Conservation (phyloP, 2,329 filamentous ascomycete species). For the Colletotrichum sp. region DNA sequence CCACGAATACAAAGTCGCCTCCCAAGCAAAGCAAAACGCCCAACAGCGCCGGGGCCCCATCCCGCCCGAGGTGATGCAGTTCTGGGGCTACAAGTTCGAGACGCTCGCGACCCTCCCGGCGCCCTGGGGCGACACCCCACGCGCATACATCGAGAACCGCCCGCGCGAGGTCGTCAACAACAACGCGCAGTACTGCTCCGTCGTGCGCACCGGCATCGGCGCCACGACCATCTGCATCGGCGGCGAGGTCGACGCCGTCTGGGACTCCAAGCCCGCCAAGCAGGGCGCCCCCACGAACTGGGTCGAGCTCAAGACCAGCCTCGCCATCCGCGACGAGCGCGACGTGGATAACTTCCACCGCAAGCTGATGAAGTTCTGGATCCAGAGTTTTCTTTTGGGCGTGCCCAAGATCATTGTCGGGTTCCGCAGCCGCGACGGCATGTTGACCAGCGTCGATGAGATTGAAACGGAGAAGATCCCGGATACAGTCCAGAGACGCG, state of each 20-base stretch:
- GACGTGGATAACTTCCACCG: slow-evolving; percentile 81
- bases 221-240: slow-evolving; percentile 77
- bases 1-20: slow-evolving; percentile 71
- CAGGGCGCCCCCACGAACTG: slow-evolving; percentile 78
- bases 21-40: slow-evolving; percentile 62
- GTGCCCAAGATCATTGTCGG: slow-evolving; percentile 93
- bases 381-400: slow-evolving; percentile 91
- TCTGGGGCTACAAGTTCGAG: slow-evolving; percentile 99
- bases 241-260: slow-evolving; percentile 93
- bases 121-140: slow-evolving; percentile 74
- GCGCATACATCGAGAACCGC: slow-evolving; percentile 80
- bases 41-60: slow-evolving; percentile 46
- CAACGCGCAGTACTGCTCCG: slow-evolving; percentile 92
- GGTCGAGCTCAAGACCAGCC: slow-evolving; percentile 94
- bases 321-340: slow-evolving; percentile 68
- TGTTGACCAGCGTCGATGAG: slow-evolving; percentile 76
- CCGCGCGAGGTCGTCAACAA: slow-evolving; percentile 80
- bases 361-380: slow-evolving; percentile 96
- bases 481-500: slow-evolving; percentile 69
- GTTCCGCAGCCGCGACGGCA: slow-evolving; percentile 76
- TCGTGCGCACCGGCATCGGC: slow-evolving; percentile 88
- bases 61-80: slow-evolving; percentile 84
- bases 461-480: slow-evolving; percentile 83
- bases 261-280: slow-evolving; percentile 77
- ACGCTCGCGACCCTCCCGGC: slow-evolving; percentile 77